Conservation (phyloP, 1,284 basidiomycete genomes). For the Heterobasidion occidentale region DNA sequence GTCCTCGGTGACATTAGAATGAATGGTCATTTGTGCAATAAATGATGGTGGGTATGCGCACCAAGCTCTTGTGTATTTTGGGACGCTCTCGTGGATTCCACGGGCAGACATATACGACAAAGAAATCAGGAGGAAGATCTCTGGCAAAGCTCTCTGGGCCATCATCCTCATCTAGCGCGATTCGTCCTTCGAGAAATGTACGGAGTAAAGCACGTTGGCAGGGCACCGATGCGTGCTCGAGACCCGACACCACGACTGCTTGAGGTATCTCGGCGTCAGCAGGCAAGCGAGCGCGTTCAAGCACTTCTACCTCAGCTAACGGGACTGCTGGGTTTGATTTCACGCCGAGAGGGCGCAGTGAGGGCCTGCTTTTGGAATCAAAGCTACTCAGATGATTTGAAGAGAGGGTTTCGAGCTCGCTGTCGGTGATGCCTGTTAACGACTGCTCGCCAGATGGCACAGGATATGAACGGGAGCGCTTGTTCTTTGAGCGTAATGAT, state of each 20-base stretch:
- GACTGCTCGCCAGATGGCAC: background rate
- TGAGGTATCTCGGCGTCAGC: slow-evolving; percentile 36
- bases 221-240: slow-evolving; percentile 48
- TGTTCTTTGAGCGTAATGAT: slow-evolving; percentile 2
- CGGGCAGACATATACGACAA: slow-evolving; percentile 66
- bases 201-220: slow-evolving; percentile 54
- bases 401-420: background rate
- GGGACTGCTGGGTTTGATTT: too few species aligned
- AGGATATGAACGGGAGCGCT: slow-evolving; percentile 6
- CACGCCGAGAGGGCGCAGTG: slow-evolving; percentile 3
- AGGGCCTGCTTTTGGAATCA: too few species aligned
- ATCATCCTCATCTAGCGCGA: slow-evolving; percentile 33
- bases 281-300: background rate
- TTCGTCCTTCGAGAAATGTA: slow-evolving; percentile 42
- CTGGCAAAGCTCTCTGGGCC: slow-evolving; percentile 11
- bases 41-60: slow-evolving; percentile 24
- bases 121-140: slow-evolving; percentile 57
- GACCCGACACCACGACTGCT: slow-evolving; percentile 60
- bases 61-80: slow-evolving; percentile 51
- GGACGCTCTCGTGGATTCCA: slow-evolving; percentile 56
- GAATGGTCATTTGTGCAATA: slow-evolving; percentile 3
- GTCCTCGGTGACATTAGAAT: background rate
- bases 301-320: too few species aligned
- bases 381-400: slow-evolving; percentile 5
- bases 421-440: too few species aligned